Conservation (phyloP, 2,329 filamentous ascomycete genomes). For the Pestalotiopsis sp. region DNA sequence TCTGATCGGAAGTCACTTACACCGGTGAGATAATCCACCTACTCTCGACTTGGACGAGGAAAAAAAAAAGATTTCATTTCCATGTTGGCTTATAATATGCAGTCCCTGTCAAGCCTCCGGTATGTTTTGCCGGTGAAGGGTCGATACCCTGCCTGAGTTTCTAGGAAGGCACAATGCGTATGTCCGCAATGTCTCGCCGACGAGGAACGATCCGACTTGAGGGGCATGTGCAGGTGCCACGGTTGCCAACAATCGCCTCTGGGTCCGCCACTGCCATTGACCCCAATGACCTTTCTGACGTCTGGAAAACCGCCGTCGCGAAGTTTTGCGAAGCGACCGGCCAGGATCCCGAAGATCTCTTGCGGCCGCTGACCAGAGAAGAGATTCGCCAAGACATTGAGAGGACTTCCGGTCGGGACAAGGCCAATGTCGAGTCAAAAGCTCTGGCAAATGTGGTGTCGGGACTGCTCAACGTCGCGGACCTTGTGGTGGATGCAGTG, state of each 20-base stretch:
- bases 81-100: neutral
- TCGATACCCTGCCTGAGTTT: neutral
- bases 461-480: neutral
- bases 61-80: neutral
- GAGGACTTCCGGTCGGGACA: neutral
- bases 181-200: neutral
- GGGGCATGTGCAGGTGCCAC: too few species aligned
- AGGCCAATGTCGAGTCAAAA: neutral
- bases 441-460: neutral
- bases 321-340: neutral
- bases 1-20: neutral
- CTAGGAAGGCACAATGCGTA: neutral
- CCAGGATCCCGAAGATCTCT: neutral
- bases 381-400: neutral
- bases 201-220: neutral
- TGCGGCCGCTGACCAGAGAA: neutral
- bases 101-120: too few species aligned
- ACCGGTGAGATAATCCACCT: neutral
- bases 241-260: neutral
- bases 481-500: neutral
- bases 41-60: neutral
- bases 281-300: neutral
- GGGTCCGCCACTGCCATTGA: neutral
- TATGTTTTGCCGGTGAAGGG: too few species aligned
- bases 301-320: neutral